Evolutionary conservation across 768 basidiomycete genomes (phyloP).

Genomic region (Rossbeevera mucosa): DNA sequence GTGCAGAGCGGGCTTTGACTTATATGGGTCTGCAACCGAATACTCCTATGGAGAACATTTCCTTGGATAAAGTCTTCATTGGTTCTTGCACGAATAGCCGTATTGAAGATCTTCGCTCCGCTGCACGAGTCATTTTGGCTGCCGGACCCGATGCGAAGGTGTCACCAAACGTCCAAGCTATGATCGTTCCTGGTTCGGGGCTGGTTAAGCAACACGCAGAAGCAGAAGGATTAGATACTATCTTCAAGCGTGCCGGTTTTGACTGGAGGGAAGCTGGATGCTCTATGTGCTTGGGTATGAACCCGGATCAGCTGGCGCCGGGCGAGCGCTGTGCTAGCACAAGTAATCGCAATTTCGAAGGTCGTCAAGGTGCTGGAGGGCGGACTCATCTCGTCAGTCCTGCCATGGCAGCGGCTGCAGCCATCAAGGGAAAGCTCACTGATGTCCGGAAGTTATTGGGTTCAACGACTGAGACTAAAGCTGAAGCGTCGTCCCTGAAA

Average conservation of each 20-base stretch:
- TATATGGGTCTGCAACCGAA: slow-evolving; percentile 87
- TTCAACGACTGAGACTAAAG: slow-evolving; percentile 35
- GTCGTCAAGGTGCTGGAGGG: slow-evolving; percentile 82
- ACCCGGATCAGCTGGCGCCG: slow-evolving; percentile 83
- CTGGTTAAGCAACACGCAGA: slow-evolving; percentile 89
- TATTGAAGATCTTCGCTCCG: slow-evolving; percentile 85
- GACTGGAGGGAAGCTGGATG: slow-evolving; percentile 96
- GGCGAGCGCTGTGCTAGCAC: slow-evolving; percentile 87
- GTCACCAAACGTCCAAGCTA: slow-evolving; percentile 69
- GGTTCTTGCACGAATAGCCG: slow-evolving; percentile 94
- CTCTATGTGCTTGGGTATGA: slow-evolving; percentile 97
- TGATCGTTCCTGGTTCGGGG: slow-evolving; percentile 92
- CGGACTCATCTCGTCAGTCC: slow-evolving; percentile 86
- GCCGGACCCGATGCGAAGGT: slow-evolving; percentile 73
- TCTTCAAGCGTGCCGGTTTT: slow-evolving; percentile 89
- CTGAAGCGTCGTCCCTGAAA: slow-evolving; percentile 57
- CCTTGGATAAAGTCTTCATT: slow-evolving; percentile 86
- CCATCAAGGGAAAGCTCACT: slow-evolving; percentile 77
- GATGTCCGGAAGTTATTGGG: slow-evolving; percentile 78
- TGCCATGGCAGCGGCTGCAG: slow-evolving; percentile 91
- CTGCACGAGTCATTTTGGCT: slow-evolving; percentile 71
- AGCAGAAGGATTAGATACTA: slow-evolving; percentile 77
- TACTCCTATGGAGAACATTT: slow-evolving; percentile 73
- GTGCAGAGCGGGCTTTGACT: slow-evolving; percentile 68
- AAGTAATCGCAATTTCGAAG: slow-evolving; percentile 92